Evolutionary conservation across 2,329 filamentous ascomycete genomes (phyloP).

Genomic region (Pleochaeta shiraiana): DNA sequence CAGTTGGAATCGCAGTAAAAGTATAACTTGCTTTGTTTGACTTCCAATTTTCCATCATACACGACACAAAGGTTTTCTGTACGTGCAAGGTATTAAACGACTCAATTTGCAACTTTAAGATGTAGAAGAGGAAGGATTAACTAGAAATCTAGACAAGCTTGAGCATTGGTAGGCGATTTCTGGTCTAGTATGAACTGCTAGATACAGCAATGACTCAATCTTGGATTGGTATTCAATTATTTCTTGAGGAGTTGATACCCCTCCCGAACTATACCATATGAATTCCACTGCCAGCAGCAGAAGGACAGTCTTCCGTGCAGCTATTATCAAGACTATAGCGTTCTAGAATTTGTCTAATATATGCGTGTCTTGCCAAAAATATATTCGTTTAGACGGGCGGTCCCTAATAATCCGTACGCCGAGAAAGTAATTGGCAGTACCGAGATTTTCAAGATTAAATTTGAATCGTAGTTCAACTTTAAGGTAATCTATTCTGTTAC

Average conservation of each 20-base stretch:
- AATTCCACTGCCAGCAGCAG: background rate
- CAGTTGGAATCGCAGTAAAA: background rate
- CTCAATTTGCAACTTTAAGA: background rate
- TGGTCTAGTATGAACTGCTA: background rate
- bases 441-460: background rate
- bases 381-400: background rate
- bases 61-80: background rate
- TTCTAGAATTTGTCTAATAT: background rate
- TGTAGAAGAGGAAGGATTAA: background rate
- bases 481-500: background rate
- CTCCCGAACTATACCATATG: background rate
- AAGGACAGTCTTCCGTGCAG: background rate
- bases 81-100: background rate
- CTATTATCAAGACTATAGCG: background rate
- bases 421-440: conserved; percentile 1
- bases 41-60: background rate
- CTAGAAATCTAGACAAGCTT: background rate
- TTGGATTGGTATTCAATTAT: background rate
- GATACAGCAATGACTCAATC: background rate
- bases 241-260: background rate
- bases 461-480: background rate
- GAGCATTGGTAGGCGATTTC: background rate
- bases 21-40: background rate
- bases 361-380: background rate
- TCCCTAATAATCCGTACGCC: background rate